Conservation (phyloP, 768 basidiomycete species). For the Chlorophyllum brunneum region DNA sequence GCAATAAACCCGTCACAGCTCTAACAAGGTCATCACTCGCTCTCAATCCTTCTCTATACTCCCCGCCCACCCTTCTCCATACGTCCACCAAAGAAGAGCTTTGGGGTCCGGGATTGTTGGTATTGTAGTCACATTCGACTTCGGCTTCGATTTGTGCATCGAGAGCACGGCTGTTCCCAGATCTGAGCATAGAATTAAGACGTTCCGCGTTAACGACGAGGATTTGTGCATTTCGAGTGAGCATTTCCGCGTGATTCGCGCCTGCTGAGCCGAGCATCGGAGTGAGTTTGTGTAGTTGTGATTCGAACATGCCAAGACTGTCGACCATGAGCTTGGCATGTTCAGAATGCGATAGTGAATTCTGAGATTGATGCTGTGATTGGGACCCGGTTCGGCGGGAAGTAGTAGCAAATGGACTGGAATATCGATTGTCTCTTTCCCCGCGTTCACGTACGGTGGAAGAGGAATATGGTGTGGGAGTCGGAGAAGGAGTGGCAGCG, state of each 20-base stretch:
- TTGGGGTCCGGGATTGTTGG: neutral
- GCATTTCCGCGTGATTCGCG: constrained; percentile 31
- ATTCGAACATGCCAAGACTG: constrained; percentile 65
- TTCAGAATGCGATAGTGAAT: constrained; percentile 35
- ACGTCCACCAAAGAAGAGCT: constrained; percentile 44
- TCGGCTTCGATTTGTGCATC: constrained; percentile 77
- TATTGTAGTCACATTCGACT: constrained; percentile 43
- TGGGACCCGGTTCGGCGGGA: constrained; percentile 15
- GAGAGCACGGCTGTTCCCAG: constrained; percentile 53
- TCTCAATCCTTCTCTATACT: constrained; percentile 67
- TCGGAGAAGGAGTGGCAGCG: constrained; percentile 13
- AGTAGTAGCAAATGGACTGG: constrained; percentile 24
- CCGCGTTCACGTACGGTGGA: constrained; percentile 20
- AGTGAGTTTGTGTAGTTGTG: constrained; percentile 55
- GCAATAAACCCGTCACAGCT: constrained; percentile 68
- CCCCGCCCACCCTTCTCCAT: constrained; percentile 67
- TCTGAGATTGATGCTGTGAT: constrained; percentile 10
- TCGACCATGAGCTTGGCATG: constrained; percentile 72
- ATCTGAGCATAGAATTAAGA: constrained; percentile 58
- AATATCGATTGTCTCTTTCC: too few relatives aligned
- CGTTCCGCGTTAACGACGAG: constrained; percentile 65
- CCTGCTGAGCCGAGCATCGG: constrained; percentile 17
- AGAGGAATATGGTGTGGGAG: too few relatives aligned
- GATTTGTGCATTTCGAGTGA: constrained; percentile 57
- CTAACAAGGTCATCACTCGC: constrained; percentile 78